A percentile compares a stretch with the other conserved stretches of the same genome.
Evolutionary conservation across 1,284 basidiomycete species (phyloP).

Genomic region (Coniophora puteana): DNA sequence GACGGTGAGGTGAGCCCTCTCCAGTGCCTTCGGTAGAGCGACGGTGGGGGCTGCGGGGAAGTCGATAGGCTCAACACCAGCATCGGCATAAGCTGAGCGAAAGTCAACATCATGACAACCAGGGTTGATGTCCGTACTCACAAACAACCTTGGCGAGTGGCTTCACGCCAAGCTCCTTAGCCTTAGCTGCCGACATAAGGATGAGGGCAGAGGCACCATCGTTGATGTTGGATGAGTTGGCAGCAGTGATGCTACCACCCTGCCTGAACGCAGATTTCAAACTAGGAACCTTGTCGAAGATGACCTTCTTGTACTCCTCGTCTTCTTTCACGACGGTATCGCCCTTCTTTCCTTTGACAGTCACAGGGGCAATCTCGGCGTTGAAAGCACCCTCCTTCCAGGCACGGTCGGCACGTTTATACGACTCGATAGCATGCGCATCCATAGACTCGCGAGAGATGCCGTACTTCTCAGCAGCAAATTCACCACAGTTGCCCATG

Average conservation of each 20-base stretch:
- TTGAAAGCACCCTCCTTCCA: slow-evolving; percentile 87
- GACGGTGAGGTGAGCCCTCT: slow-evolving; percentile 80
- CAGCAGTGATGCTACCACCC: slow-evolving; percentile 89
- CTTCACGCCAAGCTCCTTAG: slow-evolving; percentile 83
- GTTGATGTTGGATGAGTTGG: slow-evolving; percentile 94
- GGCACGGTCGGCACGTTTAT: slow-evolving; percentile 87
- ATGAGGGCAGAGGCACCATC: slow-evolving; percentile 98
- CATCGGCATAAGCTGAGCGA: slow-evolving; percentile 87
- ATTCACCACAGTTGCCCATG: slow-evolving; percentile 96
- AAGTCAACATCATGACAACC: slow-evolving; percentile 15
- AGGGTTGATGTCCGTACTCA: slow-evolving; percentile 36
- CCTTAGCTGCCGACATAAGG: slow-evolving; percentile 88
- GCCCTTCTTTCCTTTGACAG: slow-evolving; percentile 93
- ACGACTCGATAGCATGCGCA: slow-evolving; percentile 90
- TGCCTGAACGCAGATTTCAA: slow-evolving; percentile 89
- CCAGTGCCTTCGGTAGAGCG: slow-evolving; percentile 86
- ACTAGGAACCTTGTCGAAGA: slow-evolving; percentile 88
- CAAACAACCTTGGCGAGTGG: slow-evolving; percentile 91
- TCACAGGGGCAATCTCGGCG: slow-evolving; percentile 90
- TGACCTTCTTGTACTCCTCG: slow-evolving; percentile 96
- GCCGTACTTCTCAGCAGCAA: slow-evolving; percentile 78
- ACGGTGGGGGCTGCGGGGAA: slow-evolving; percentile 95
- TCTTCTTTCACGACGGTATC: slow-evolving; percentile 90
- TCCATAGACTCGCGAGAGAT: slow-evolving; percentile 89
- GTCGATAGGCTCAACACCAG: slow-evolving; percentile 94